phyloP scores from a whole-genome alignment of 176 grass and related monocot species.

The Cenchrus fungigraminus region DNA sequence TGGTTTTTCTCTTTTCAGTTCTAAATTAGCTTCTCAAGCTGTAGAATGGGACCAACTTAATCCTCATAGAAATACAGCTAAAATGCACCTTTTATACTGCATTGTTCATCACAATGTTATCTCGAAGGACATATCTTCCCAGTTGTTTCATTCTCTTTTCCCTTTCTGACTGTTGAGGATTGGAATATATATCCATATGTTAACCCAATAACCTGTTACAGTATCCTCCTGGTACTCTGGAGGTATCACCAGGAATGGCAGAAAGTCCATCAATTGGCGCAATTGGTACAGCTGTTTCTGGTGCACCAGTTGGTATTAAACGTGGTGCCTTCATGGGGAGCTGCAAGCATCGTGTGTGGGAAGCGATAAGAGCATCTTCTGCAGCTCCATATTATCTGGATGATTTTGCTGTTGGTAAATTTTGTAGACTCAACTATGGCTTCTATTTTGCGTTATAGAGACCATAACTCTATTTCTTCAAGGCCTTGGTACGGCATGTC shows the following conservation, averaged over 20 bases:
- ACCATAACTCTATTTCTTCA: constrained; percentile 31
- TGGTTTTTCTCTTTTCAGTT: constrained; percentile 31
- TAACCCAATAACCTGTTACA: constrained; percentile 49
- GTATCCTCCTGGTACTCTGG: constrained; percentile 91
- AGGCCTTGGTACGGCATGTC: constrained; percentile 4
- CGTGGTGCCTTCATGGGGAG: constrained; percentile 95
- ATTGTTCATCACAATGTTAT: constrained; percentile 14
- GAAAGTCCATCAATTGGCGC: constrained; percentile 61
- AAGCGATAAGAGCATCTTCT: constrained; percentile 98
- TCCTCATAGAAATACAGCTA: constrained; percentile 18
- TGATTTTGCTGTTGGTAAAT: constrained; percentile 95
- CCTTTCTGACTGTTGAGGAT: constrained; percentile 26
- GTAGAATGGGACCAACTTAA: neutral
- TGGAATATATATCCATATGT: neutral
- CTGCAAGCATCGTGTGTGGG: constrained; percentile 93
- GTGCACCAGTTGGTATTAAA: constrained; percentile 69
- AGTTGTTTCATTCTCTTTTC: neutral
- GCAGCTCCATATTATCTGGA: constrained; percentile 99
- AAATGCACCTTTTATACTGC: neutral
- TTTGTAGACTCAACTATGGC: constrained; percentile 13
- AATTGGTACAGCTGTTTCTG: constrained; percentile 60
- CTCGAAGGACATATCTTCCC: neutral
- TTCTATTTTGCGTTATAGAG: constrained; percentile 25
- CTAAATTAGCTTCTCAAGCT: constrained; percentile 23
- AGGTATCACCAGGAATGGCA: constrained; percentile 65